These are phyloP conservation scores for Warburgia ugandensis DNA, from an alignment of 164 flowering plant genomes.

Conservation along the genomic window DNA sequence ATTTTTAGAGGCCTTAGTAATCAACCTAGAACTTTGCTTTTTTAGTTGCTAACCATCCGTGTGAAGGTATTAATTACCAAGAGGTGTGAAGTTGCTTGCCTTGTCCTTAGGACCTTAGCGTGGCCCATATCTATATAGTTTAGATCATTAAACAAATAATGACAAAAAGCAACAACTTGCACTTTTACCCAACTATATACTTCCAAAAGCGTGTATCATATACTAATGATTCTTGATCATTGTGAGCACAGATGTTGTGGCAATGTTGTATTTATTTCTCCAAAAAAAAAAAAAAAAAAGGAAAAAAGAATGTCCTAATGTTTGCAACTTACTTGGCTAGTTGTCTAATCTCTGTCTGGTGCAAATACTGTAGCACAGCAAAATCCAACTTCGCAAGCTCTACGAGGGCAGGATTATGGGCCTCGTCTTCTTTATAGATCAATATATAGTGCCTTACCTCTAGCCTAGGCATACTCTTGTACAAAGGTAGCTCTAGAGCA, in stretches of 20 bases:
- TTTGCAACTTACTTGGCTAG: background rate
- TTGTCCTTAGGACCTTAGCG: too few relatives aligned
- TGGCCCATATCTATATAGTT: too few relatives aligned
- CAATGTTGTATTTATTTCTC: background rate
- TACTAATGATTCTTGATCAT: background rate
- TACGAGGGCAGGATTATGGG: background rate
- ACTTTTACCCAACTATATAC: too few relatives aligned
- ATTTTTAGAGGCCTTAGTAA: background rate
- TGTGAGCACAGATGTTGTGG: background rate
- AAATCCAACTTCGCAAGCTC: conserved; percentile 6
- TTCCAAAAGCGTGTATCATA: background rate
- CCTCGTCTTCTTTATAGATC: background rate
- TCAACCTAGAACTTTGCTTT: background rate
- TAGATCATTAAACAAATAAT: too few relatives aligned
- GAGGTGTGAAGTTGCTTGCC: too few relatives aligned
- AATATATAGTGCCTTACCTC: background rate
- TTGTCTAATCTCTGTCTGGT: conserved; percentile 1
- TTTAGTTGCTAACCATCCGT: too few relatives aligned
- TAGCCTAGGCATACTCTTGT: background rate
- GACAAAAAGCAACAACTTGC: too few relatives aligned
- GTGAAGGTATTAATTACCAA: too few relatives aligned
- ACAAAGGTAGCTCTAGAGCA: background rate
- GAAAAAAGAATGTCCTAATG: background rate
- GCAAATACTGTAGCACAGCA: background rate
- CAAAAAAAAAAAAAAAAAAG: too few relatives aligned